Evolutionary conservation across 352 stramenopile species (phyloP), one percentile per base, ranked within the genome.

Genomic region (Phytopythium helicoides): DNA sequence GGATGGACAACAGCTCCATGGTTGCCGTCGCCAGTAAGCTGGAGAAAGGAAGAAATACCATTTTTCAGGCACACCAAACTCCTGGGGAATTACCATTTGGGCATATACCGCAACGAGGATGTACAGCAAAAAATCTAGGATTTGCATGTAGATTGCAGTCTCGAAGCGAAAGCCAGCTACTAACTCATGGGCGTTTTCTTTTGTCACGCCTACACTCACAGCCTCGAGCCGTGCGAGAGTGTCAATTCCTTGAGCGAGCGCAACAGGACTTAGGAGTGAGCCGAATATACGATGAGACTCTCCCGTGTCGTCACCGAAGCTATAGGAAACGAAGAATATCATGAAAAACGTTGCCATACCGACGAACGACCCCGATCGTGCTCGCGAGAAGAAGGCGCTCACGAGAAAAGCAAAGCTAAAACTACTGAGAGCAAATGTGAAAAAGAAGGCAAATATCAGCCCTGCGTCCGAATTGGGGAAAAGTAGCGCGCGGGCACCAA

Each of bases 71-170:
- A 94, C 81, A 16, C 95, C 95, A 48, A 95, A 98, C 47, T 98
- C 89, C 37, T 86, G 89, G 3, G 95, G 95, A n/a, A 97, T 61
- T 14, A 98, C 89, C 45, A 87, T 74, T 48, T 97, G 92, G 4
- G 97, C 73, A 68, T 98, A 98, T 44, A 70, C 69, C 0, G 77
- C 93, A 1, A 98, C 18, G 11, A 90, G 3, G 40, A 81, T 64
- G 60, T 97, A 98, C 16, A 98, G 36, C 18, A 96, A 22, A 6
- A 81, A 84, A 56, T 98, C 93, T 0, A 98, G n/a, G 8, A 96
- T 33, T 42, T 98, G 78, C 72, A 97, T 94, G 40, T 60, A 61
- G 25, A 98, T 62, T 16, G 75, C 65, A 21, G 60, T 78, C 22
- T 52, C 51, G 54, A 93, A 88, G 4, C 67, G 62, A 34, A 94